A percentile compares a stretch with the other conserved stretches of the same genome.
phyloP scores from a whole-genome alignment of 2,329 filamentous ascomycete species.

The Paecilomyces formosus region DNA sequence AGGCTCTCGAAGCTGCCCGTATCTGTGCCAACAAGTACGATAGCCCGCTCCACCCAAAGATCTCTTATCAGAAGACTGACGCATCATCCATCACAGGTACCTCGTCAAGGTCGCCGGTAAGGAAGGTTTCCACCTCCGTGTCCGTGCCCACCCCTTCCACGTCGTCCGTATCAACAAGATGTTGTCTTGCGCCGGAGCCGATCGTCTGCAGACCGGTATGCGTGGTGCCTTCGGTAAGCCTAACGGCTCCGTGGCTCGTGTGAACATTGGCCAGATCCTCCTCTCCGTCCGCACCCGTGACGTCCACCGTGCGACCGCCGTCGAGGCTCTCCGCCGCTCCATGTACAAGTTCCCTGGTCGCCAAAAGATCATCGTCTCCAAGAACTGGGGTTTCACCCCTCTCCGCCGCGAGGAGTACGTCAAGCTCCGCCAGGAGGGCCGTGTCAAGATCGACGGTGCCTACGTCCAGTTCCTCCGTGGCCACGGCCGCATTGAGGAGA shows the following conservation, averaged over 20 bases:
- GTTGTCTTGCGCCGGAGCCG: constrained; percentile 99
- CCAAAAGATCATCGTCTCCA: constrained; percentile 99
- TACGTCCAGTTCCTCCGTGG: constrained; percentile 99
- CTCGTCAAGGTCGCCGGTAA: constrained; percentile 63
- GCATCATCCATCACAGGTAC: constrained; percentile 40
- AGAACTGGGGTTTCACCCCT: constrained; percentile 99
- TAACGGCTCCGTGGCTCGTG: constrained; percentile 96
- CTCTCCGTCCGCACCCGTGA: constrained; percentile 96
- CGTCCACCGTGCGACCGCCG: constrained; percentile 80
- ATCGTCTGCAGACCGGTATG: constrained; percentile 99
- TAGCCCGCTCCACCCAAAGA: constrained; percentile 41
- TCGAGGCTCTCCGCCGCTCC: constrained; percentile 97
- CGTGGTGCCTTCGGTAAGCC: constrained; percentile 99
- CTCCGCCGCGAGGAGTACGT: constrained; percentile 97
- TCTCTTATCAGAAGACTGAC: background rate
- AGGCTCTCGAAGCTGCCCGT: constrained; percentile 98
- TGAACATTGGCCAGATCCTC: constrained; percentile 99
- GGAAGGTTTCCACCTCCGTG: constrained; percentile 64
- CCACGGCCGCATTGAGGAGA: constrained; percentile 75
- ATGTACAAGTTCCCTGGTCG: constrained; percentile 99
- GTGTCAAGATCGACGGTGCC: constrained; percentile 93
- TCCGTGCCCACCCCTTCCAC: constrained; percentile 96
- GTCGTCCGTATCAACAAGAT: constrained; percentile 99
- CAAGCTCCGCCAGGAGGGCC: constrained; percentile 86
- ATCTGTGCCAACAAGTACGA: constrained; percentile 99